Percentiles rank a stretch among this genome's conserved stretches.
phyloP scores from a whole-genome alignment of 208 protist genomes.

The Acanthamoeba triangularis region DNA sequence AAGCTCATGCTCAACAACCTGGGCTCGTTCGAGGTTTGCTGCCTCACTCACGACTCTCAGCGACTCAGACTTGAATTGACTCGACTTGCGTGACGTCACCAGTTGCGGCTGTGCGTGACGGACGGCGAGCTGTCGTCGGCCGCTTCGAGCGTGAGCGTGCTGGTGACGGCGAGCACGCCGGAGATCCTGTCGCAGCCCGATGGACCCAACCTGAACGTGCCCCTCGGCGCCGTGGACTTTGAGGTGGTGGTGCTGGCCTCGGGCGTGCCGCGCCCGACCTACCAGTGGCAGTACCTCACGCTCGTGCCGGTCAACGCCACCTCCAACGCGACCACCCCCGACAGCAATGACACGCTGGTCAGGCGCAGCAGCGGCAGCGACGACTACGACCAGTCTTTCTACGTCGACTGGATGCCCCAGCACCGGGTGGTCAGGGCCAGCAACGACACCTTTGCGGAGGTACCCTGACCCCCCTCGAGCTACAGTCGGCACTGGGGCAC shows the following conservation, averaged over 20 bases:
- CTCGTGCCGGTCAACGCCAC: not conserved
- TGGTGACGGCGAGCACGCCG: not conserved
- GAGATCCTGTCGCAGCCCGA: constrained; percentile 13
- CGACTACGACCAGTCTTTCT: not conserved
- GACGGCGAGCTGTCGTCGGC: not conserved
- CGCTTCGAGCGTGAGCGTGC: not conserved
- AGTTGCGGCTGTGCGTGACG: not conserved
- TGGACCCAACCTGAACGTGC: not conserved
- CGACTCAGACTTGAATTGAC: too few species aligned
- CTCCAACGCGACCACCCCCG: not conserved
- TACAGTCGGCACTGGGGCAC: too few species aligned
- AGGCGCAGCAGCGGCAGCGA: not conserved
- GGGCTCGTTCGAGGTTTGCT: not conserved
- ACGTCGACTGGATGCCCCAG: not conserved
- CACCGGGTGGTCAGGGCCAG: not conserved
- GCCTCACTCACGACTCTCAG: not conserved
- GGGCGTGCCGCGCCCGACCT: constrained; percentile 7
- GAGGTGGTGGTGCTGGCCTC: not conserved
- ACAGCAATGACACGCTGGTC: not conserved
- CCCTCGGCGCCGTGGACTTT: not conserved
- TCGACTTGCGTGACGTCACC: too few species aligned
- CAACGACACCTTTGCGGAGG: not conserved
- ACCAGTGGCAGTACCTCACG: not conserved
- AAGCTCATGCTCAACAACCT: not conserved
- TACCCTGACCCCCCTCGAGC: not conserved